phyloP scores from a whole-genome alignment of 257 asterid species.

The Plantago major region DNA sequence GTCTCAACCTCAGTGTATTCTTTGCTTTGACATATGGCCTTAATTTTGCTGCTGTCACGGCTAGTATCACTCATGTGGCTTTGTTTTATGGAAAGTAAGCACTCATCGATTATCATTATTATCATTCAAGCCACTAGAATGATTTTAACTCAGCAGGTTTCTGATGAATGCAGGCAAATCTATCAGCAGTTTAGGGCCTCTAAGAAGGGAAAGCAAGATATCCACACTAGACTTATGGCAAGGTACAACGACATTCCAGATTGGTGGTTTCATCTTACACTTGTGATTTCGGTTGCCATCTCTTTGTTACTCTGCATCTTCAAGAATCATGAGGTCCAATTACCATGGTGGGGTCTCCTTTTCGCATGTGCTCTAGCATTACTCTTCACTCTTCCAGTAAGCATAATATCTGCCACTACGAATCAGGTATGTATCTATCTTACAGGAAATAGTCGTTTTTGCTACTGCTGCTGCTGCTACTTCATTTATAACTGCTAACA shows the following conservation, averaged over 20 bases:
- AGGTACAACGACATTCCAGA: constrained; percentile 84
- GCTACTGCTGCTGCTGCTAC: too few species aligned
- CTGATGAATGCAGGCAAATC: background rate
- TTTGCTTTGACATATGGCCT: constrained; percentile 92
- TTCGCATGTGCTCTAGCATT: constrained; percentile 76
- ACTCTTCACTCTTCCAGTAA: constrained; percentile 79
- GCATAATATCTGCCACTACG: constrained; percentile 90
- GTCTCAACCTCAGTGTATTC: constrained; percentile 87
- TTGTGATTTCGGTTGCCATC: constrained; percentile 50
- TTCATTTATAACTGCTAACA: background rate
- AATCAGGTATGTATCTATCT: constrained; percentile 52
- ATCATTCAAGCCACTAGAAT: constrained; percentile 8
- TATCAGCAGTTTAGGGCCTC: constrained; percentile 31
- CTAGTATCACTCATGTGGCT: constrained; percentile 86
- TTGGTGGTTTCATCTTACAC: constrained; percentile 70
- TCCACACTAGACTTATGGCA: constrained; percentile 76
- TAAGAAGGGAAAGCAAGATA: constrained; percentile 55
- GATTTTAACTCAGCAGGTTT: too few species aligned
- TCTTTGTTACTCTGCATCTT: constrained; percentile 63
- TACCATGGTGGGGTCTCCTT: constrained; percentile 93
- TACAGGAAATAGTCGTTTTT: background rate
- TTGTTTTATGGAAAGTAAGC: constrained; percentile 78
- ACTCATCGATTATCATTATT: constrained; percentile 2
- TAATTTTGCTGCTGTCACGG: constrained; percentile 85
- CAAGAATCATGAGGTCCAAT: constrained; percentile 73